Evolutionary conservation across 495 filamentous ascomycete genomes (phyloP).

Genomic region (Podospora pseudoanserina): DNA sequence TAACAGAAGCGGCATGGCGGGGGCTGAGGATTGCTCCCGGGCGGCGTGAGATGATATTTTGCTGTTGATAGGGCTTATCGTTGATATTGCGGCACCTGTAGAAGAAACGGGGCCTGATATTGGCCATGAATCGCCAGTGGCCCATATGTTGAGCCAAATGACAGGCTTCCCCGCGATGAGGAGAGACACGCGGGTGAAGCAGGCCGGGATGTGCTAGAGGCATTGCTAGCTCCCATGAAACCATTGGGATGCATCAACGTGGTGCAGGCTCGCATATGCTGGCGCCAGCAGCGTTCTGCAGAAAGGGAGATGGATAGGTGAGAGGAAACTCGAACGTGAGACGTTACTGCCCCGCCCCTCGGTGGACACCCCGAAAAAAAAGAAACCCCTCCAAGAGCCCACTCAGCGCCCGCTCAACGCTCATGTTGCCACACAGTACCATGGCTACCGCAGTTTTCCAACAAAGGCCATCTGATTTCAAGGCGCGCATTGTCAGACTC

Average conservation of each 20-base stretch:
- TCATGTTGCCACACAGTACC: background rate
- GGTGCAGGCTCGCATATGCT: background rate
- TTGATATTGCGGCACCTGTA: background rate
- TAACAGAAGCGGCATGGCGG: background rate
- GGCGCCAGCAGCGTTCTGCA: background rate
- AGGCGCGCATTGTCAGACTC: background rate
- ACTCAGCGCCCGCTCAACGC: background rate
- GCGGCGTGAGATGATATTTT: background rate
- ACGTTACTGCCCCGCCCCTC: background rate
- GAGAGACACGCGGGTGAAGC: background rate
- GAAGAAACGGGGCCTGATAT: background rate
- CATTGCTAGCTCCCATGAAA: background rate
- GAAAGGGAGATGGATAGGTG: background rate
- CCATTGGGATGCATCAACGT: conserved; percentile 8
- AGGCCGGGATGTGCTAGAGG: background rate
- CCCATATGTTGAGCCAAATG: background rate
- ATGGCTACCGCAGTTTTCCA: background rate
- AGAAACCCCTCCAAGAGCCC: conserved; percentile 1
- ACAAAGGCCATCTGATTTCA: background rate
- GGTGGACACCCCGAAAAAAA: background rate
- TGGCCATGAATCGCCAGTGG: background rate
- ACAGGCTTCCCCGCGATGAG: conserved; percentile 1
- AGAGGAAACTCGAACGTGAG: background rate
- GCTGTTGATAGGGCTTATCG: background rate
- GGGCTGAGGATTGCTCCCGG: background rate